Conservation (phyloP, 257 asterid genomes). For the Solanum bulbocastanum region DNA sequence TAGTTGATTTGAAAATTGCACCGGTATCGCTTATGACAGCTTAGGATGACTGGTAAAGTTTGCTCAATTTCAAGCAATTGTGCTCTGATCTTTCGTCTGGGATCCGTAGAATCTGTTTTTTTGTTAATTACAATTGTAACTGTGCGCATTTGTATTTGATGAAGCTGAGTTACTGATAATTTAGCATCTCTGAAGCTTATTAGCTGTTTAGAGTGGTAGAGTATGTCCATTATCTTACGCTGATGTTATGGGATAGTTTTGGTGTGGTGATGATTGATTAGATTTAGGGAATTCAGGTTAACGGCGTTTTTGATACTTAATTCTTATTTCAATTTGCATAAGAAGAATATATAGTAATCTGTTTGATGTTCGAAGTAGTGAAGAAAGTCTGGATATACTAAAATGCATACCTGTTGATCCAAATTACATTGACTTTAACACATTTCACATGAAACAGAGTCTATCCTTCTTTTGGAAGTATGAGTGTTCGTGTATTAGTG, state of each 20-base stretch:
- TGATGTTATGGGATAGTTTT: background rate
- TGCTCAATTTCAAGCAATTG: background rate
- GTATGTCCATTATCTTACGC: background rate
- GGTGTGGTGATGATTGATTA: background rate
- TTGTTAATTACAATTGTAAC: background rate
- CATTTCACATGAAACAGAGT: background rate
- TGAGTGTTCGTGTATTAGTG: background rate
- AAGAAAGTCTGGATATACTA: background rate
- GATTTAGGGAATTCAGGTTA: background rate
- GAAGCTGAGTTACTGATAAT: background rate
- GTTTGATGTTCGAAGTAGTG: background rate
- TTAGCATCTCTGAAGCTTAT: background rate
- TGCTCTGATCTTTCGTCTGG: background rate
- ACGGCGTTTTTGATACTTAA: background rate
- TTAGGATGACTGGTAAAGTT: background rate
- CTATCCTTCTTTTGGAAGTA: background rate
- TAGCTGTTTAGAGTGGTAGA: background rate
- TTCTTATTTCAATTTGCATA: background rate
- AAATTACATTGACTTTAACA: too few relatives aligned
- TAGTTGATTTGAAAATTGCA: background rate
- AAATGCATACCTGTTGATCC: background rate
- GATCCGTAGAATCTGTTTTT: background rate
- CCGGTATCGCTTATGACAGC: background rate
- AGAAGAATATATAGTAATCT: background rate
- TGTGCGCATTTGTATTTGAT: background rate